Base-by-base conservation (phyloP, 371 early-diverging fungal species). In the Lichtheimia corymbifera region DNA sequence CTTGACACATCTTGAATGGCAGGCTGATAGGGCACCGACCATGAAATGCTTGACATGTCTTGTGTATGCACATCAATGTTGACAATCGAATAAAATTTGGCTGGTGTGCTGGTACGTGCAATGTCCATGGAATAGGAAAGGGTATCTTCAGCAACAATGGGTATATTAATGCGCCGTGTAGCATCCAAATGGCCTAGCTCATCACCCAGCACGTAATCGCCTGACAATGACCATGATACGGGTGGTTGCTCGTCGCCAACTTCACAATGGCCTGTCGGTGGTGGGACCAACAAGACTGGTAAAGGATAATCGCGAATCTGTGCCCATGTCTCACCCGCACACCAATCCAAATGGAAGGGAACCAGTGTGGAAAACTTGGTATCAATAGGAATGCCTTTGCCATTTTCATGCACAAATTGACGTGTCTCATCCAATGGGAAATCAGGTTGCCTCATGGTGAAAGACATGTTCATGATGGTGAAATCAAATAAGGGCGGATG, bases 21-120 rank as follows among this genome's bases (percentile, higher is more conserved):
- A 2, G 89, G 86, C 50, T 92, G 91, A 27, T 83, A 74, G 4
- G 86, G 72, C 9, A 83, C 77, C 25, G 85, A 87, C 87, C 88
- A 88, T 14, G 77, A 71, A 28, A 84, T 61, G 22, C 76, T 68
- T 3, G 76, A 65, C 61, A 76, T 53, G 14, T 73, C 62, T 2
- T 70, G 65, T 0, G 66, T 76, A 41, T 73, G 70, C 42, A 87
- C 79, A 20, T 70, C 58, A 11, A 87, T 87, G 25, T 70, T 61
- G 3, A 84, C 81, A 20, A 74, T 65, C 0, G 82, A 80, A 64
- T 88, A 91, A 28, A 89, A 74, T 59, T 89, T 89, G 44, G 84
- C 76, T 4, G 89, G 88, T 18, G 83, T 82, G 20, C 83, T 68
- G 7, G 82, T 80, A 17, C 89, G 77, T 9, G 74, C 70, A 22